Conservation (phyloP, 805 yeast genomes). For the Candida stauntonica region DNA sequence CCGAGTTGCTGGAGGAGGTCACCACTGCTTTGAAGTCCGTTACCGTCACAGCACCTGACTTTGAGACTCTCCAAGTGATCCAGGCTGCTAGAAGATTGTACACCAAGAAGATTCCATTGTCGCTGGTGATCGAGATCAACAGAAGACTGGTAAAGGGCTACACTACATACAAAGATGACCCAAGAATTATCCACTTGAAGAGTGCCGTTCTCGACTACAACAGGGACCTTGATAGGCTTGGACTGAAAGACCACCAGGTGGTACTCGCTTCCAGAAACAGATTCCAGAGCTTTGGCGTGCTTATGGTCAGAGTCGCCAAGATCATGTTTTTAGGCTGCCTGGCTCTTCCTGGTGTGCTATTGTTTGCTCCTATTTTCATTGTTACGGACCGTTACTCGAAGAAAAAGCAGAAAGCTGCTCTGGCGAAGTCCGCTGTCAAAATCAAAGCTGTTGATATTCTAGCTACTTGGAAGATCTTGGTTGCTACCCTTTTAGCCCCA, state of each 20-base stretch:
- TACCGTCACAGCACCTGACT: conserved; percentile 91
- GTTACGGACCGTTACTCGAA: conserved; percentile 66
- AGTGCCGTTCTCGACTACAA: conserved; percentile 66
- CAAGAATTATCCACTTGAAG: conserved; percentile 58
- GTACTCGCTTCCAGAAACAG: conserved; percentile 46
- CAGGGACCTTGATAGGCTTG: conserved; percentile 54
- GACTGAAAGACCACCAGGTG: conserved; percentile 70
- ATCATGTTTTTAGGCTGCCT: conserved; percentile 49
- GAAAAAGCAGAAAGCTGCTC: conserved; percentile 69
- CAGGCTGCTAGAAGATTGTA: conserved; percentile 92
- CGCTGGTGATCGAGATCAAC: conserved; percentile 82
- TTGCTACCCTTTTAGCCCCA: conserved; percentile 83
- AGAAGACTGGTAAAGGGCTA: conserved; percentile 83
- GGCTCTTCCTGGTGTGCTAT: conserved; percentile 78
- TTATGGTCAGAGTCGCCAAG: conserved; percentile 49
- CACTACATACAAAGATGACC: conserved; percentile 67
- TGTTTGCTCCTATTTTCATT: conserved; percentile 83
- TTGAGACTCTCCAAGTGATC: conserved; percentile 87
- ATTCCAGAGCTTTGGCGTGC: conserved; percentile 41
- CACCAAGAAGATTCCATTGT: conserved; percentile 63
- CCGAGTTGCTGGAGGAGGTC: conserved; percentile 63
- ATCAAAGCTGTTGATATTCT: conserved; percentile 86
- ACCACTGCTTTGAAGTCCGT: conserved; percentile 78
- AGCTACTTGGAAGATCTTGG: conserved; percentile 93
- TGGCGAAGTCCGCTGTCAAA: conserved; percentile 88